These are phyloP conservation scores for Metarhizium brunneum DNA, from an alignment of 2,329 filamentous ascomycete genomes.

Conservation along the genomic window DNA sequence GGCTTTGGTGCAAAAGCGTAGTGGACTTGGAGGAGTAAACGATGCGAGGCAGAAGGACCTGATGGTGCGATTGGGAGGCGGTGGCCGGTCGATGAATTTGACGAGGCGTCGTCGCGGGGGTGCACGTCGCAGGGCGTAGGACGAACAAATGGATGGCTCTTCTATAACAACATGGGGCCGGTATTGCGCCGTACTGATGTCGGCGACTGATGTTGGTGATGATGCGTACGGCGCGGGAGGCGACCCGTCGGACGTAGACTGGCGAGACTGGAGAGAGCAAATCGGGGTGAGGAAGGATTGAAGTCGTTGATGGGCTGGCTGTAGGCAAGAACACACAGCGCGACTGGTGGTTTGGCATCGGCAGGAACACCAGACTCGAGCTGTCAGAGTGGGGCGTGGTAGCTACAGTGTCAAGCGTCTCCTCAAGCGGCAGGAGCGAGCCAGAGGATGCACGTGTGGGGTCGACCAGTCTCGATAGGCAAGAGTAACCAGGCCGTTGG, in stretches of 20 bases:
- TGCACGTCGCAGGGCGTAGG: constrained; percentile 7
- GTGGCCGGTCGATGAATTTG: background rate
- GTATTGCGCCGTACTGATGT: background rate
- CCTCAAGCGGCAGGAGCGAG: background rate
- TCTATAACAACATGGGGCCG: constrained; percentile 27
- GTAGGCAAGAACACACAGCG: background rate
- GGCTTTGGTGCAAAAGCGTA: background rate
- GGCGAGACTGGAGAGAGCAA: background rate
- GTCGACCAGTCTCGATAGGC: background rate
- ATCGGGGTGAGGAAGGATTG: background rate
- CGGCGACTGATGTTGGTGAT: background rate
- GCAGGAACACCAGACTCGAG: background rate
- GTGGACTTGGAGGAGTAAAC: background rate
- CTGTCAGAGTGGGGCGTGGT: background rate
- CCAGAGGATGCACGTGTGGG: background rate
- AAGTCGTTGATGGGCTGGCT: background rate
- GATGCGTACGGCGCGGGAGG: background rate
- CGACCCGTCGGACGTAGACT: background rate
- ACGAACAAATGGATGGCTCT: constrained; percentile 15
- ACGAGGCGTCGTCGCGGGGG: background rate
- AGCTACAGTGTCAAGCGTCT: background rate
- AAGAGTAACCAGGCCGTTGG: no score
- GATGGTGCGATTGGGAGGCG: background rate
- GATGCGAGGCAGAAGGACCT: background rate
- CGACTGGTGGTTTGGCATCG: background rate